Evolutionary conservation across 306 rosid species (phyloP), one percentile per base, ranked within the genome.

Genomic region (Cicer pinnatifidum): DNA sequence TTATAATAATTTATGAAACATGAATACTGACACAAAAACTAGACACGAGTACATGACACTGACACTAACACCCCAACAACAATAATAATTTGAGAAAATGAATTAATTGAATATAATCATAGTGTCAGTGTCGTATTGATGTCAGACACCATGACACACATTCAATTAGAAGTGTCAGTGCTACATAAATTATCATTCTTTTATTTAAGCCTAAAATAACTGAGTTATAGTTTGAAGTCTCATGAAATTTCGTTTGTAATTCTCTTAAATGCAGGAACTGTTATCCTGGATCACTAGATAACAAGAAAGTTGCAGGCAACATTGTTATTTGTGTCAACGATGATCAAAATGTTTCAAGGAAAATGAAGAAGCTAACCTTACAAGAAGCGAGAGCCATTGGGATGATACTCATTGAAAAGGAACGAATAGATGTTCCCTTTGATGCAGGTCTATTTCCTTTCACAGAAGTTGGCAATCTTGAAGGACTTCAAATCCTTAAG

Each of bases 371-470:
- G 82, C 77, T 87, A 62, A 88, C 89, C 40, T 86, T 82, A 61
- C 87, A 89, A 69, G 96, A 93, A 81, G 91, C 91, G 10, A 84
- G 75, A 76, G 97, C 98, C 60, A 58, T 39, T n/a, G 98, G 98
- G 53, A 47, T 90, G 82, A 87, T 93, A 52, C 60, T 90, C 68
- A 78, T 90, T 46, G 81, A 77, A 15, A 84, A 88, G 75, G 62
- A 46, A 13, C 46, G 77, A 63, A 86, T 65, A 75, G 82, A 81
- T 67, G 84, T 81, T 74, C 84, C 93, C 38, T 86, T 70, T 57
- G 93, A 89, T 86, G 85, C 98, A 13, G 96, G 86, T 66, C 41
- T 28, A 69, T 93, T 93, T 73, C 90, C 98, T 7, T 89, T 87
- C 60, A 17, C 88, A 46, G 73, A 87, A 59, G 83, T 93, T 79